These are phyloP conservation scores for Nidula niveotomentosa DNA, from an alignment of 1,284 basidiomycete genomes.

Conservation along the genomic window DNA sequence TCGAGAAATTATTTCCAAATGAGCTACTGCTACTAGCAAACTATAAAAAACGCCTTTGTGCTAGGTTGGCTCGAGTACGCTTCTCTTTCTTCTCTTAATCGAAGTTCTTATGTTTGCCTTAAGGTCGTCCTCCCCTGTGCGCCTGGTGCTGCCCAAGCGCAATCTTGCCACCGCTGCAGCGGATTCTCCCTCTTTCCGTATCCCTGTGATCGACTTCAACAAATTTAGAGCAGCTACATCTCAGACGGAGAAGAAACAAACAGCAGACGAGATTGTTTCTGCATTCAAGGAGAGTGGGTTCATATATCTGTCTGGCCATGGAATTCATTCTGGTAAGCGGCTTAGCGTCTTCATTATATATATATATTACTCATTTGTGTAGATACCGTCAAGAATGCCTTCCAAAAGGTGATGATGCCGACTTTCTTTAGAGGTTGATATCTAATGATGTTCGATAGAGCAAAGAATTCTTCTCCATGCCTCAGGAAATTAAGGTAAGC, in stretches of 20 bases:
- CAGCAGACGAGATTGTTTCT: constrained; percentile 69
- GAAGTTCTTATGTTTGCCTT: constrained; percentile 22
- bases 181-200: constrained; percentile 39
- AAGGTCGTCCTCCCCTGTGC: constrained; percentile 14
- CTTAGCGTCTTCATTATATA: not conserved
- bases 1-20: too few relatives aligned
- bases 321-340: constrained; percentile 47
- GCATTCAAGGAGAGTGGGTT: constrained; percentile 81
- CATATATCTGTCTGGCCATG: constrained; percentile 71
- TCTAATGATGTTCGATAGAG: constrained; percentile 43
- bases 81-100: too few relatives aligned
- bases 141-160: constrained; percentile 13
- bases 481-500: constrained; percentile 65
- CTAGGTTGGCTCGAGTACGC: too few relatives aligned
- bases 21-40: too few relatives aligned
- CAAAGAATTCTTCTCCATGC: constrained; percentile 70
- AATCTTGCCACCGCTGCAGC: constrained; percentile 25
- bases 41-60: too few relatives aligned
- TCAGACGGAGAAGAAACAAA: constrained; percentile 53
- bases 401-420: constrained; percentile 48
- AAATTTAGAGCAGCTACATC: constrained; percentile 56
- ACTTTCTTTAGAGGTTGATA: not conserved
- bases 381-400: constrained; percentile 49
- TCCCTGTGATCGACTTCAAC: constrained; percentile 79
- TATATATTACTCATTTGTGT: constrained; percentile 4